phyloP scores from a whole-genome alignment of 164 flowering plant species.

The Vitis riparia region DNA sequence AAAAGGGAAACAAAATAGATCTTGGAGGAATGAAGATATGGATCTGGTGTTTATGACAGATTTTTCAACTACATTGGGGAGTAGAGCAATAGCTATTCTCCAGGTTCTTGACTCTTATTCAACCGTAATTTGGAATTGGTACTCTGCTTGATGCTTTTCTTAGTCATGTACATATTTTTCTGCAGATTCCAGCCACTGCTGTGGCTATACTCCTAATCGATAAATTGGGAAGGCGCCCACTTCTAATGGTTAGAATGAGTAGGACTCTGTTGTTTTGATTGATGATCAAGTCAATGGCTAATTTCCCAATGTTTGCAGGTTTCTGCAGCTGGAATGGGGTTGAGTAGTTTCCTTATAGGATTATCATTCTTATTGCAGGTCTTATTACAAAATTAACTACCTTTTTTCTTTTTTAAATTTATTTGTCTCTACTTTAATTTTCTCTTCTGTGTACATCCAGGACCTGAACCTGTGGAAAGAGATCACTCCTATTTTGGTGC shows the following conservation, averaged over 20 bases:
- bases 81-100: background rate
- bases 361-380: background rate
- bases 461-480: too few species aligned
- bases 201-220: background rate
- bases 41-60: background rate
- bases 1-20: background rate
- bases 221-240: conserved; percentile 3
- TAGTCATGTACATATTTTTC: background rate
- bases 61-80: background rate
- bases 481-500: too few species aligned
- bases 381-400: background rate
- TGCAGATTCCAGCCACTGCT: background rate
- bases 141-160: background rate
- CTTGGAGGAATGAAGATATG: background rate
- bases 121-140: background rate
- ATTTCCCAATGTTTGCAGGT: background rate
- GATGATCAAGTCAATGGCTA: too few species aligned
- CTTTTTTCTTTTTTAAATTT: too few species aligned
- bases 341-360: background rate
- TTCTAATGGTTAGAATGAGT: background rate
- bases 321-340: conserved; percentile 4
- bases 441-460: too few species aligned
- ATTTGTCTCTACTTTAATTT: too few species aligned
- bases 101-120: background rate
- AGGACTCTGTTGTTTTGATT: too few species aligned